A percentile compares a stretch with the other conserved stretches of the same genome.
Conservation (phyloP, 768 basidiomycete species). For the Rhizopogon sp. region DNA sequence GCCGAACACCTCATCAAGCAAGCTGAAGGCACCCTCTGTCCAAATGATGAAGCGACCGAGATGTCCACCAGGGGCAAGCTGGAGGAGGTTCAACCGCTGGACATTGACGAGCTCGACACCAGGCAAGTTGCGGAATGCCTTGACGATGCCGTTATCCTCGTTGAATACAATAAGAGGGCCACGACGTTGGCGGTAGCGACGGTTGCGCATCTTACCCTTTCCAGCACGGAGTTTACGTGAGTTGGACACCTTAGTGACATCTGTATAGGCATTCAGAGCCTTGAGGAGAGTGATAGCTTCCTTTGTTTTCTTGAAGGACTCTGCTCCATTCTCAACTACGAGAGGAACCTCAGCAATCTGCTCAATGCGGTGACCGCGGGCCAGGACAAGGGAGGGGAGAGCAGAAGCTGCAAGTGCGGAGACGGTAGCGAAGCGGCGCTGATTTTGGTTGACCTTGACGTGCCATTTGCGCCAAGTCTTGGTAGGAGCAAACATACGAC, state of each 20-base stretch:
- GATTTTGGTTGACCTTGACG: slow-evolving; percentile 99
- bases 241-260: slow-evolving; percentile 96
- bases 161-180: slow-evolving; percentile 97
- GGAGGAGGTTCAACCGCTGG: slow-evolving; percentile 90
- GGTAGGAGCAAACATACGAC: slow-evolving; percentile 99
- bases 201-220: slow-evolving; percentile 96
- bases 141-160: slow-evolving; percentile 95
- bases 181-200: slow-evolving; percentile 93
- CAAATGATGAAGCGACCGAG: slow-evolving; percentile 99
- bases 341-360: slow-evolving; percentile 94
- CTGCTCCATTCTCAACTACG: slow-evolving; percentile 72
- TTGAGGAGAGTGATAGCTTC: slow-evolving; percentile 94
- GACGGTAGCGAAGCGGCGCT: slow-evolving; percentile 95
- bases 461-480: slow-evolving; percentile 99
- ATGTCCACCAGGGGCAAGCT: slow-evolving; percentile 99
- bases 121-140: slow-evolving; percentile 98
- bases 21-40: slow-evolving; percentile 91
- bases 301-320: slow-evolving; percentile 94
- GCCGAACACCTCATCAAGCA: slow-evolving; percentile 94
- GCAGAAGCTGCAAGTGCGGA: slow-evolving; percentile 98
- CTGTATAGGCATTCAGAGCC: slow-evolving; percentile 80
- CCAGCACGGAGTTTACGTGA: slow-evolving; percentile 96
- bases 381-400: slow-evolving; percentile 92
- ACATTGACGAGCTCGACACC: slow-evolving; percentile 98
- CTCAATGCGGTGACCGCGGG: slow-evolving; percentile 98